Evolutionary conservation across 306 rosid species (phyloP).

Genomic region (Mimosa pudica): DNA sequence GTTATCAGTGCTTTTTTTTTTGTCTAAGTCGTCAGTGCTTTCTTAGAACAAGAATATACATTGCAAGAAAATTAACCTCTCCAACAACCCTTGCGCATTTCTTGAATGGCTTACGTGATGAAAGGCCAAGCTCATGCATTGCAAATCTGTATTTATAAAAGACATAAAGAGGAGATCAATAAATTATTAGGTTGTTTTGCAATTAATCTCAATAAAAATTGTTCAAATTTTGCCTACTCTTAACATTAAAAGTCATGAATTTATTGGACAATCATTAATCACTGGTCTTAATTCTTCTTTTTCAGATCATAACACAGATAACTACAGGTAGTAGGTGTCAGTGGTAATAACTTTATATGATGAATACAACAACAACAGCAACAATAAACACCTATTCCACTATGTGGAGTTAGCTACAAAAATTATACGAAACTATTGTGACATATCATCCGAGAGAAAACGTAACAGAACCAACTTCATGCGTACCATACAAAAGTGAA

Average conservation of each 20-base stretch:
- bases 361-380: not conserved
- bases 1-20: not conserved
- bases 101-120: slow-evolving; percentile 87
- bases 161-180: slow-evolving; percentile 6
- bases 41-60: slow-evolving; percentile 16
- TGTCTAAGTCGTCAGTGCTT: not conserved
- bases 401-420: too few relatives aligned
- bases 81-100: slow-evolving; percentile 99
- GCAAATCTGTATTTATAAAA: slow-evolving; percentile 66
- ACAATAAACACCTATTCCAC: too few relatives aligned
- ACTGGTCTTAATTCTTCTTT: not conserved
- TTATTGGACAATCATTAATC: not conserved
- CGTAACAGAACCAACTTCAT: not conserved
- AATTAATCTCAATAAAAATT: slow-evolving; percentile 22
- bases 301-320: not conserved
- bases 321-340: not conserved
- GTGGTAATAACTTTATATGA: slow-evolving; percentile 23
- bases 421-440: too few relatives aligned
- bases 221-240: slow-evolving; percentile 22
- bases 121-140: slow-evolving; percentile 93
- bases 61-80: slow-evolving; percentile 63
- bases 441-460: not conserved
- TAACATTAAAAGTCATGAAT: not conserved
- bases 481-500: not conserved
- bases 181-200: slow-evolving; percentile 25